Base-by-base conservation (phyloP, 2,329 filamentous ascomycete species). In the Madurella fahalii region DNA sequence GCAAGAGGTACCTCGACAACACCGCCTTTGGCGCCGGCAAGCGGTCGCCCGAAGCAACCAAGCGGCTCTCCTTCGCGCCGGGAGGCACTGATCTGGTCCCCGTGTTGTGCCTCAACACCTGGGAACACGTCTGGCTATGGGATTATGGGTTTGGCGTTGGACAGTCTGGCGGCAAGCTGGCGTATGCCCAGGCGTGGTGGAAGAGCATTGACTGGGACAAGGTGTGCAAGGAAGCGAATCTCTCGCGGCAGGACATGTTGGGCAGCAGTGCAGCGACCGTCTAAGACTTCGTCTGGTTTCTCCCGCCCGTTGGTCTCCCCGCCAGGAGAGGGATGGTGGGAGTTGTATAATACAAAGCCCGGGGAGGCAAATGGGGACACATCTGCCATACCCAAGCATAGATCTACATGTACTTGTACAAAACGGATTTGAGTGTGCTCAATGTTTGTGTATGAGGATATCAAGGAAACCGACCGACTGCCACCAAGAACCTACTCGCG, bases 51-150 rank as follows among this genome's bases (percentile, higher is more conserved):
- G 45, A 40, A 15, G 37, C 44, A 20, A 63, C 61, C 50, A 47
- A 69, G 46, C 67, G 63, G 58, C 61, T 67, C 13, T 71, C 69
- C 52, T 70, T 79, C 56, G 79, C 84, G 5, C 84, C 87, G 1
- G 87, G 87, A 40, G 86, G 85, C 54, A 79, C 83, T 60, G 80
- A 87, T 47, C 71, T 92, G 34, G 77, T 84, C 53, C 92, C 93
- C 12, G 77, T 97, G 57, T 76, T 99, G 64, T 96, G 93, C 69
- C 81, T 97, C 56, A 97, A 91, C 74, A 96, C 91, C 5, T 99
- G 94, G 94, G 87, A 97, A 77, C 94, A 97, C 73, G 86, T 87
- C 9, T 99, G 89, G 83, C 74, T 97, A 69, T 81, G 82, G 52
- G 91, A 97, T 70, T 96, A 89, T 71, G 82, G 82, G 49, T 68